Evolutionary conservation across 2,329 filamentous ascomycete species (phyloP).

Genomic region (Didymella glomerata): DNA sequence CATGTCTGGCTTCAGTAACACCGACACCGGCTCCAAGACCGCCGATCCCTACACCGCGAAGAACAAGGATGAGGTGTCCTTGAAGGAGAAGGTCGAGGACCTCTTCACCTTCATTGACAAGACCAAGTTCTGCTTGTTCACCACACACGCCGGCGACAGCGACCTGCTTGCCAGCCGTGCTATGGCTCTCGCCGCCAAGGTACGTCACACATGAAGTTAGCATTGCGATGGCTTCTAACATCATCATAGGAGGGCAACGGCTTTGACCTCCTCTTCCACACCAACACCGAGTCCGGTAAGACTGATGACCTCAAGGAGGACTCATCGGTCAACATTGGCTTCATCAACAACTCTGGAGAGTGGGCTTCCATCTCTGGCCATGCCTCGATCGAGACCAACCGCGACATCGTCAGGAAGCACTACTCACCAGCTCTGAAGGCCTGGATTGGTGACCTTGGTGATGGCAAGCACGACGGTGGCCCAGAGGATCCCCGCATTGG

Average conservation of each 20-base stretch:
- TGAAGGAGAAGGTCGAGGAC: conserved; percentile 79
- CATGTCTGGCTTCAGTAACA: conserved; percentile 52
- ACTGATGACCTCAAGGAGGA: conserved; percentile 79
- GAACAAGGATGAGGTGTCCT: conserved; percentile 73
- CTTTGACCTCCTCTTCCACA: conserved; percentile 87
- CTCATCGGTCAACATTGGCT: conserved; percentile 80
- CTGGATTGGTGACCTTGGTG: conserved; percentile 82
- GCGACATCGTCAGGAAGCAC: conserved; percentile 69
- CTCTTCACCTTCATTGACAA: conserved; percentile 74
- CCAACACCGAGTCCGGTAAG: conserved; percentile 90
- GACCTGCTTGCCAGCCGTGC: conserved; percentile 79
- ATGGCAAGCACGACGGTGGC: conserved; percentile 83
- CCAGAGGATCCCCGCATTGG: conserved; percentile 83
- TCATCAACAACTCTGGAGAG: conserved; percentile 77
- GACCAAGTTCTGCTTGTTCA: conserved; percentile 90
- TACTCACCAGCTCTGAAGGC: conserved; percentile 79
- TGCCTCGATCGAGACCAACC: conserved; percentile 74
- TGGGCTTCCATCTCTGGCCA: conserved; percentile 88
- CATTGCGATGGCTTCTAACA: conserved; percentile 8
- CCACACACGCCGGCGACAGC: conserved; percentile 72
- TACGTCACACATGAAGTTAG: conserved; percentile 50
- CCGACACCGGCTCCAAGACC: conserved; percentile 53
- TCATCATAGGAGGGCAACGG: conserved; percentile 72
- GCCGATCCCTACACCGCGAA: conserved; percentile 83
- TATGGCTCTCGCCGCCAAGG: conserved; percentile 84